Conservation (phyloP, 805 yeast genomes). For the Suhomyces xylopsoci region DNA sequence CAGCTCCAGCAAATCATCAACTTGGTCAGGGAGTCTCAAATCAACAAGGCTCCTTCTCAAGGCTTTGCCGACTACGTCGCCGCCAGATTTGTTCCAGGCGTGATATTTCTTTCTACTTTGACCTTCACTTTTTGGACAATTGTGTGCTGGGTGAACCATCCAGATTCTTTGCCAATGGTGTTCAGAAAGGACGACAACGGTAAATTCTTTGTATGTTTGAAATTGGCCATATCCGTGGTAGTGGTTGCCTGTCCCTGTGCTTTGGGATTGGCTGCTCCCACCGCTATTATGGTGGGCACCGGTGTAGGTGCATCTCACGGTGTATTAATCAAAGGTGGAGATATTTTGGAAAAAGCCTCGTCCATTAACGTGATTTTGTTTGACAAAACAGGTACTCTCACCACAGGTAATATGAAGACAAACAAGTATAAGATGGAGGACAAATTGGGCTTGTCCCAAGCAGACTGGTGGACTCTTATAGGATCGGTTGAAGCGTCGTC, state of each 20-base stretch:
- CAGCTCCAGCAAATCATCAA: constrained; percentile 83
- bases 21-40: constrained; percentile 86
- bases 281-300: constrained; percentile 98
- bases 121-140: constrained; percentile 55
- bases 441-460: constrained; percentile 13
- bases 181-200: constrained; percentile 51
- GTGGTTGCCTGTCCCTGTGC: constrained; percentile 99
- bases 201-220: constrained; percentile 62
- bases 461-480: constrained; percentile 50
- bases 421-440: constrained; percentile 18
- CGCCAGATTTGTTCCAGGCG: constrained; percentile 77
- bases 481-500: constrained; percentile 63
- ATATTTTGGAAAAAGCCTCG: constrained; percentile 71
- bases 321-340: constrained; percentile 90
- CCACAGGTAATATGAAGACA: constrained; percentile 72
- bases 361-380: constrained; percentile 66
- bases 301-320: constrained; percentile 93
- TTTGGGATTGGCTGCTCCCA: constrained; percentile 94
- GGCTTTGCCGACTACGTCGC: constrained; percentile 83
- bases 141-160: constrained; percentile 21
- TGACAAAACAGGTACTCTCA: constrained; percentile 95
- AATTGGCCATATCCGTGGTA: constrained; percentile 83
- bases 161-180: constrained; percentile 41
- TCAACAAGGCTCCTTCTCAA: constrained; percentile 87
- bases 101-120: constrained; percentile 55